Percentiles rank a stretch among this genome's conserved stretches.
These are phyloP conservation scores for Austroboletus eburneus DNA, from an alignment of 768 basidiomycete genomes.

Conservation along the genomic window DNA sequence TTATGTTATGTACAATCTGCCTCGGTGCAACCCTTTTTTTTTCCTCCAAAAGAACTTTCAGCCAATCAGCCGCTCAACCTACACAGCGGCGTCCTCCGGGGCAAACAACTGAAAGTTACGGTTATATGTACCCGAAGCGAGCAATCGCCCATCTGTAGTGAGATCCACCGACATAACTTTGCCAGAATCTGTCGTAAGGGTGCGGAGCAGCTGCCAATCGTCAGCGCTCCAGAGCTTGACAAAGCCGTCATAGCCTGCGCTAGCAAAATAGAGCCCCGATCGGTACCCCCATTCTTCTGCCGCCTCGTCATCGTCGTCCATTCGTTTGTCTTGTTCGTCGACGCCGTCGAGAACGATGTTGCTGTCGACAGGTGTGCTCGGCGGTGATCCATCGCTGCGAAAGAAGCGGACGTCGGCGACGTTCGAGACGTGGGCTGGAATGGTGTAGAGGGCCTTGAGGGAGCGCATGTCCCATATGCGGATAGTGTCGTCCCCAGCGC, in stretches of 20 bases:
- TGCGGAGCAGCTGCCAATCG: conserved; percentile 91
- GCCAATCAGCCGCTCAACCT: conserved; percentile 13
- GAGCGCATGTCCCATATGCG: conserved; percentile 98
- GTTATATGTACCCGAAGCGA: conserved; percentile 90
- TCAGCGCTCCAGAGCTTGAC: conserved; percentile 98
- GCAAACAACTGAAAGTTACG: conserved; percentile 93
- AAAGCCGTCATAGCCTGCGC: conserved; percentile 90
- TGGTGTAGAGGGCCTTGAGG: conserved; percentile 88
- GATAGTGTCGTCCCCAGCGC: conserved; percentile 95
- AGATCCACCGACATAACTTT: conserved; percentile 99
- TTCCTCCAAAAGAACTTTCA: conserved; percentile 29
- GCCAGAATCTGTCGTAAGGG: conserved; percentile 90
- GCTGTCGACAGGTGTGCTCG: conserved; percentile 38
- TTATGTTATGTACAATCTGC: conserved; percentile 12
- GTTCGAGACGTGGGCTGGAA: conserved; percentile 93
- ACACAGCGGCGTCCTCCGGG: conserved; percentile 55
- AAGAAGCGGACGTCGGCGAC: conserved; percentile 96
- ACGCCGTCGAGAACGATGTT: conserved; percentile 50
- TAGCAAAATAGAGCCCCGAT: conserved; percentile 89
- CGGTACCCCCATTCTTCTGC: conserved; percentile 74
- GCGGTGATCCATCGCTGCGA: conserved; percentile 52
- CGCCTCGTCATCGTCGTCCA: conserved; percentile 25
- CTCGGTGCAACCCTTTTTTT: conserved; percentile 8
- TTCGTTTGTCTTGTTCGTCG: conserved; percentile 30
- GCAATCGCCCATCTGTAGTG: conserved; percentile 72